phyloP scores from a whole-genome alignment of 179 eudicot species.

The Spergularia azorica region DNA sequence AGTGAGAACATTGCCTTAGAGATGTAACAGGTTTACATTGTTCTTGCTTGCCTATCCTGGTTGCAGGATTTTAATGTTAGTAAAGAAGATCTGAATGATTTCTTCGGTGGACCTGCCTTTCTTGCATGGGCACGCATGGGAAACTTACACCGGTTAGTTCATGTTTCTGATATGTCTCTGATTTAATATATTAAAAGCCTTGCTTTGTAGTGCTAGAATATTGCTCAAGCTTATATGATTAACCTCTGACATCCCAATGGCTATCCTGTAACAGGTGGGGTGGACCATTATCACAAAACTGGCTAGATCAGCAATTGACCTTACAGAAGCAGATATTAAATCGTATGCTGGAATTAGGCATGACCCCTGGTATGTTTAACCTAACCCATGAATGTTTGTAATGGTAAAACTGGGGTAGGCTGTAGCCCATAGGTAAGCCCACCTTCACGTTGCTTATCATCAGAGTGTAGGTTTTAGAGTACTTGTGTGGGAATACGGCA shows the following conservation, averaged over 20 bases:
- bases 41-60: conserved; percentile 11
- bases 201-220: too few species aligned
- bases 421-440: not conserved
- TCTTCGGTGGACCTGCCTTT: conserved; percentile 99
- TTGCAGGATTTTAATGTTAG: conserved; percentile 71
- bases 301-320: conserved; percentile 81
- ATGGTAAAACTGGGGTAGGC: not conserved
- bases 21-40: conserved; percentile 1
- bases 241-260: conserved; percentile 9
- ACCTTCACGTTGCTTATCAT: not conserved
- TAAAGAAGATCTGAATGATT: conserved; percentile 64
- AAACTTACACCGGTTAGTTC: conserved; percentile 81
- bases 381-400: not conserved
- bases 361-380: conserved; percentile 80
- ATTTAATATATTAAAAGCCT: too few species aligned
- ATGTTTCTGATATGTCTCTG: not conserved
- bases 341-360: conserved; percentile 89
- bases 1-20: not conserved
- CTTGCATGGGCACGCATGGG: conserved; percentile 99
- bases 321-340: conserved; percentile 82
- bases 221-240: not conserved
- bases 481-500: not conserved
- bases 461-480: not conserved
- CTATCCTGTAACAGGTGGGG: conserved; percentile 74
- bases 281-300: conserved; percentile 89